A percentile compares a stretch with the other conserved stretches of the same genome.
Conservation (phyloP, 2,329 filamentous ascomycete species). For the Penicillium sp. region DNA sequence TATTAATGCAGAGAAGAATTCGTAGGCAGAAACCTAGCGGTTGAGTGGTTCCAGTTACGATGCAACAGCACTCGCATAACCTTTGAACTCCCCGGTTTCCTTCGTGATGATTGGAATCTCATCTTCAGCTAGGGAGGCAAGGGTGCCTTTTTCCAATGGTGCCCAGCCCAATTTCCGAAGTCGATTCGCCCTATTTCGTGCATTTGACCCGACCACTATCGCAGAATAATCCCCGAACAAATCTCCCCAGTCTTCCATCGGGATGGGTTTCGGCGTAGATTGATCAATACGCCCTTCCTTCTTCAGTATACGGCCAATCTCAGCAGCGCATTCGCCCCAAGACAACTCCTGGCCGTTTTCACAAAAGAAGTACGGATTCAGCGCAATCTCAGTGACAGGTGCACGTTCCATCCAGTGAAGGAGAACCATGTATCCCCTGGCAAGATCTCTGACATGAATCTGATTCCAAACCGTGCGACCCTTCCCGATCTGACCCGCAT, state of each 20-base stretch:
- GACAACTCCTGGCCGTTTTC: constrained; percentile 30
- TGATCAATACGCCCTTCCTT: not conserved
- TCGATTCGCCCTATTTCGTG: constrained; percentile 1
- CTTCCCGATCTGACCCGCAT: constrained; percentile 47
- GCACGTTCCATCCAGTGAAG: constrained; percentile 48
- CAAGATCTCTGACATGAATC: constrained; percentile 52
- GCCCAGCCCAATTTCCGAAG: constrained; percentile 10
- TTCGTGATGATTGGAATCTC: constrained; percentile 7
- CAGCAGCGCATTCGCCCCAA: constrained; percentile 6
- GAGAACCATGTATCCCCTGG: constrained; percentile 47
- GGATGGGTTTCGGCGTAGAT: not conserved
- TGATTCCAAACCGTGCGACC: constrained; percentile 45
- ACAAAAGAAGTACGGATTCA: constrained; percentile 54
- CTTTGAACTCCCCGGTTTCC: constrained; percentile 6
- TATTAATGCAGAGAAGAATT: not conserved
- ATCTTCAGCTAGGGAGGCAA: constrained; percentile 6
- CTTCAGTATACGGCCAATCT: not conserved
- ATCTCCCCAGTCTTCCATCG: not conserved
- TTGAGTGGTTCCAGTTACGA: not conserved
- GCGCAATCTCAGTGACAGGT: constrained; percentile 30
- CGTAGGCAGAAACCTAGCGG: not conserved
- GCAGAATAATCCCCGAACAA: constrained; percentile 1
- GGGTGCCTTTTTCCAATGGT: constrained; percentile 5
- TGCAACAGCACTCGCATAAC: constrained; percentile 2
- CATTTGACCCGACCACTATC: constrained; percentile 7